These are phyloP conservation scores for Colletotrichum sp. DNA, from an alignment of 2,329 filamentous ascomycete species.

Conservation along the genomic window DNA sequence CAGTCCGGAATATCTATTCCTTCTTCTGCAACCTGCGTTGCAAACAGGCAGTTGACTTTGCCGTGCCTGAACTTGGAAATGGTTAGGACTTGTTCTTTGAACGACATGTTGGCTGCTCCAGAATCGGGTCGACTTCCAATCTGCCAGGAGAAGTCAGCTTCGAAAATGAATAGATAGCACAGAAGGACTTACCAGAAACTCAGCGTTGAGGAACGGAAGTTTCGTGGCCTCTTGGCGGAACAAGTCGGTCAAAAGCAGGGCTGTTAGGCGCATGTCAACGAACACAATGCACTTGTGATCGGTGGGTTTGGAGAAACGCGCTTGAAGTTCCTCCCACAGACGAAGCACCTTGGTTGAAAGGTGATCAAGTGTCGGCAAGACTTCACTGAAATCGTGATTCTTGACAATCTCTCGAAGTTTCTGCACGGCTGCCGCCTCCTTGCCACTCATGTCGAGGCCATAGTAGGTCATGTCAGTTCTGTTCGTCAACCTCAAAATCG, in stretches of 20 bases:
- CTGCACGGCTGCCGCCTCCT: conserved; percentile 60
- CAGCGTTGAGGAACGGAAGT: conserved; percentile 63
- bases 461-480: conserved; percentile 40
- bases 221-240: conserved; percentile 62
- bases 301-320: conserved; percentile 64
- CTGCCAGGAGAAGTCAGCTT: not conserved
- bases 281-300: conserved; percentile 84
- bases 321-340: conserved; percentile 64
- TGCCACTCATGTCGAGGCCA: conserved; percentile 46
- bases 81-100: conserved; percentile 75
- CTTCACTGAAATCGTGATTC: conserved; percentile 48
- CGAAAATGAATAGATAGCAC: not conserved
- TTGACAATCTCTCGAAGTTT: conserved; percentile 62
- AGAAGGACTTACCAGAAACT: conserved; percentile 60
- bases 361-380: conserved; percentile 32
- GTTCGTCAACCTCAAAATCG: conserved; percentile 65
- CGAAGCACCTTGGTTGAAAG: conserved; percentile 77
- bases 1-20: conserved; percentile 73
- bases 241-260: conserved; percentile 72
- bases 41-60: conserved; percentile 67
- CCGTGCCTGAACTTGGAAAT: conserved; percentile 69
- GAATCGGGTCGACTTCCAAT: conserved; percentile 8
- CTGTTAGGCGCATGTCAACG: conserved; percentile 79
- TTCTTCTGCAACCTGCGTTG: conserved; percentile 71
- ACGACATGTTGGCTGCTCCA: conserved; percentile 52